phyloP scores from a whole-genome alignment of 495 filamentous ascomycete species.

The Neurospora sp. region DNA sequence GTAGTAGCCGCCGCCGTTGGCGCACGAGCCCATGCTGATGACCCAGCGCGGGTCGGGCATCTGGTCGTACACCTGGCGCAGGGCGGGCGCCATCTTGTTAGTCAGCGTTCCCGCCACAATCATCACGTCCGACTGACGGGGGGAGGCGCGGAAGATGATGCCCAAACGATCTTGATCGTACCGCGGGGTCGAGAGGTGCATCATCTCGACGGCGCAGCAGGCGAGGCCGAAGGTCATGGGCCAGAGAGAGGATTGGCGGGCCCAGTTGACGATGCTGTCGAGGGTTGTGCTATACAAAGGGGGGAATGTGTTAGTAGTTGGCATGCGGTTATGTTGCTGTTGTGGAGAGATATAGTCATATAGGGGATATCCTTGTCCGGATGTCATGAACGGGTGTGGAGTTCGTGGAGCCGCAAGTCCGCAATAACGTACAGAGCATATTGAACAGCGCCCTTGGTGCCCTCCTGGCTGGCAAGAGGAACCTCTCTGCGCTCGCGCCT shows the following conservation, averaged over 20 bases:
- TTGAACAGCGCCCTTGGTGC: slow-evolving; percentile 90
- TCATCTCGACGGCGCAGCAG: slow-evolving; percentile 97
- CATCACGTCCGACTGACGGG: slow-evolving; percentile 95
- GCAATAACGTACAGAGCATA: slow-evolving; percentile 73
- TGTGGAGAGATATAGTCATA: neutral
- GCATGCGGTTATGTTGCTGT: neutral
- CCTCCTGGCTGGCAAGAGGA: slow-evolving; percentile 79
- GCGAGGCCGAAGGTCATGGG: slow-evolving; percentile 97
- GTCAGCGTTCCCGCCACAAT: slow-evolving; percentile 93
- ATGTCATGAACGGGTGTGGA: neutral
- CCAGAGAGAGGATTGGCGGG: slow-evolving; percentile 86
- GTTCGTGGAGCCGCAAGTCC: neutral
- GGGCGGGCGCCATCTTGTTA: slow-evolving; percentile 95
- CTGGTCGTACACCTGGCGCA: slow-evolving; percentile 94
- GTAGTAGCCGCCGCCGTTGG: slow-evolving; percentile 90
- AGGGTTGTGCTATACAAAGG: slow-evolving; percentile 59
- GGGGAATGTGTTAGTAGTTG: slow-evolving; percentile 2
- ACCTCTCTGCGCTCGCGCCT: slow-evolving; percentile 54
- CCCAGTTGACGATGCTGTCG: slow-evolving; percentile 90
- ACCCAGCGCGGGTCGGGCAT: slow-evolving; percentile 96
- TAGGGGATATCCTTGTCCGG: neutral
- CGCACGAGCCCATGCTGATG: slow-evolving; percentile 82
- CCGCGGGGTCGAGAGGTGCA: slow-evolving; percentile 90
- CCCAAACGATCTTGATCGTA: slow-evolving; percentile 94
- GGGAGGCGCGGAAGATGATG: slow-evolving; percentile 95